These are phyloP conservation scores for Lipomyces sp. DNA, from an alignment of 805 yeast genomes.

Conservation along the genomic window DNA sequence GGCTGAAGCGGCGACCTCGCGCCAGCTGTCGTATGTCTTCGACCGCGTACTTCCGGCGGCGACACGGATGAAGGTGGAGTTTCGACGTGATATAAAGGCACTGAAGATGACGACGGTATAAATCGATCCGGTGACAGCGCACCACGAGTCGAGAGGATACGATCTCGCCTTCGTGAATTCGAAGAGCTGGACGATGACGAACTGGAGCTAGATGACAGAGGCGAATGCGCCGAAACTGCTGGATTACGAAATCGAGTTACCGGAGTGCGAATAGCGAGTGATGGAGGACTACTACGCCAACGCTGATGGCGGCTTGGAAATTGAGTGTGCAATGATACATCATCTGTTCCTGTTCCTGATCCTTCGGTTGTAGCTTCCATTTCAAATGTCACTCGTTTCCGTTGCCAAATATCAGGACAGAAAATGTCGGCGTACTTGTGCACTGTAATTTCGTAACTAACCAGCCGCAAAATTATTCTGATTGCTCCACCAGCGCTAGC, in stretches of 20 bases:
- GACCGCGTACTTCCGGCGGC: not conserved
- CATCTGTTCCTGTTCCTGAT: not conserved
- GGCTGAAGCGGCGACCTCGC: not conserved
- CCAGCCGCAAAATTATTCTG: not conserved
- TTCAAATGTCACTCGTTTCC: not conserved
- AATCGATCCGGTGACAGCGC: slow-evolving; percentile 35
- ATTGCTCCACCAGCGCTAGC: not conserved
- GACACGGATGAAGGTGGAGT: slow-evolving; percentile 25
- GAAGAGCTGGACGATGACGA: slow-evolving; percentile 11
- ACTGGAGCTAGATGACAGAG: slow-evolving; percentile 9
- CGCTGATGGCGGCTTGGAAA: not conserved
- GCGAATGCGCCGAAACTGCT: not conserved
- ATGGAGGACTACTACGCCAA: slow-evolving; percentile 4
- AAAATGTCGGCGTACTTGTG: not conserved
- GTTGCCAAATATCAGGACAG: not conserved
- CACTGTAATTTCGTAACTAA: not conserved
- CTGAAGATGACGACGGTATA: slow-evolving; percentile 34
- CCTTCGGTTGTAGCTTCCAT: not conserved
- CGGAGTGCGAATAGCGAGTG: slow-evolving; percentile 8
- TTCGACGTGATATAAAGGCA: slow-evolving; percentile 27
- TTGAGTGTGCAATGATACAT: not conserved
- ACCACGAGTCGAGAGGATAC: slow-evolving; percentile 23
- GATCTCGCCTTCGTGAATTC: slow-evolving; percentile 19
- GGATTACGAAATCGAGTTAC: not conserved
- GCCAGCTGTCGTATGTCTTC: slow-evolving; percentile 2